These are phyloP conservation scores for Puya raimondii DNA, from an alignment of 176 grass and related monocot genomes.

Conservation along the genomic window DNA sequence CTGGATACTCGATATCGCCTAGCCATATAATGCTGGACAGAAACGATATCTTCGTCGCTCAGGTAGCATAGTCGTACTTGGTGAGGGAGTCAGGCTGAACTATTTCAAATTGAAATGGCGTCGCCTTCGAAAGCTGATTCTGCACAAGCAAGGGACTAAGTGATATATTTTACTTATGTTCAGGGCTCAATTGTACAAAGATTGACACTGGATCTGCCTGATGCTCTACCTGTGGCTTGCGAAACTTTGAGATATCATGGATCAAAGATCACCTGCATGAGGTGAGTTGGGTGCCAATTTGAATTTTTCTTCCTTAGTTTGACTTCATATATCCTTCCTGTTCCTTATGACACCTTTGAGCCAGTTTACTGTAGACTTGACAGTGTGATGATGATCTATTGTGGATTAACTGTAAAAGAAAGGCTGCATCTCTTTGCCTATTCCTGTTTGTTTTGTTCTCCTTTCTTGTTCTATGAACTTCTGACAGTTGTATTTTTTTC, in stretches of 20 bases:
- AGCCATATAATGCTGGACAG: slow-evolving; percentile 56
- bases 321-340: not conserved
- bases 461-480: not conserved
- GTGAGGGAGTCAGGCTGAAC: no score
- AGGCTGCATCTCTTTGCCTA: not conserved
- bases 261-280: slow-evolving; percentile 74
- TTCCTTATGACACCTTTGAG: no score
- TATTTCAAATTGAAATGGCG: no score
- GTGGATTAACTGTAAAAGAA: no score
- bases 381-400: no score
- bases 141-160: not conserved
- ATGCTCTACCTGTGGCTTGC: slow-evolving; percentile 6
- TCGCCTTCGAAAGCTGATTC: not conserved
- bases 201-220: slow-evolving; percentile 19
- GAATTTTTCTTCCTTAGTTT: slow-evolving; percentile 17
- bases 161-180: slow-evolving; percentile 22
- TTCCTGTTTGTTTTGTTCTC: not conserved
- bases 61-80: slow-evolving; percentile 28
- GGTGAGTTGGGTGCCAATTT: slow-evolving; percentile 29
- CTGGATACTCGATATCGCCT: slow-evolving; percentile 5
- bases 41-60: slow-evolving; percentile 38
- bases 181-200: slow-evolving; percentile 51
- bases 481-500: slow-evolving; percentile 12
- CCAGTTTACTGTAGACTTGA: no score
- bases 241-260: slow-evolving; percentile 51